Evolutionary conservation across 164 flowering plant species (phyloP), one percentile per base, ranked within the genome.

Genomic region (Magnolia officinalis): DNA sequence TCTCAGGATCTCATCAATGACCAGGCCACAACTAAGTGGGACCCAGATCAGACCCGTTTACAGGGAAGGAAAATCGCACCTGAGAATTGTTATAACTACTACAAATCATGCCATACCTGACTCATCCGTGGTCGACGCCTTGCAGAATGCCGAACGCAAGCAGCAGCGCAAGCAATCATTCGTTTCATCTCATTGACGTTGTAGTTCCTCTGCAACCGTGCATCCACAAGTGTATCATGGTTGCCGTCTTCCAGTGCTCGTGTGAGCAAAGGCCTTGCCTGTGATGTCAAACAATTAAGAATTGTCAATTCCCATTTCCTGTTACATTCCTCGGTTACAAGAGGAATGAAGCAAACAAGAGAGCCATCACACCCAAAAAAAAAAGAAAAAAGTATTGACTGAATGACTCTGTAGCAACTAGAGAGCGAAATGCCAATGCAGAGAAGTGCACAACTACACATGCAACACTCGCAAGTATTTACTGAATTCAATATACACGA

Each of bases 81-180:
- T 55, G 61, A 11, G 16, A 55, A 55, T 55, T 55, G 61, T 11
- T 55, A 11, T 14, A 52, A 52, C 59, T 14, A 52, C 59, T 14
- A 8, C 10, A 52, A 52, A 52, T 23, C 74, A 64, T 50, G 26
- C 20, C n/a, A 21, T 85, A 95, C 98, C 97, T 92, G 98, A 76
- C 98, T 91, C 97, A 93, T 91, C 69, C 88, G 82, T 52, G 98
- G 98, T 31, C 98, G 84, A 70, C 93, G 93, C 55, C 88, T 76
- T 37, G 97, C 94, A 55, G 97, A 93, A 84, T 93, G 97, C 66
- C 98, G 96, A 65, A 93, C 94, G 79, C 93, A 87, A 69, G 95
- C 89, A 74, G 97, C 97, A 52, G 97, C 97, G 87, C 97, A 93
- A 24, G 97, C 89, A 76, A 90, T 89, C 97, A 93, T 89, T 66